These are phyloP conservation scores for Falciphora oryzae DNA, from an alignment of 2,329 filamentous ascomycete species.

Conservation along the genomic window DNA sequence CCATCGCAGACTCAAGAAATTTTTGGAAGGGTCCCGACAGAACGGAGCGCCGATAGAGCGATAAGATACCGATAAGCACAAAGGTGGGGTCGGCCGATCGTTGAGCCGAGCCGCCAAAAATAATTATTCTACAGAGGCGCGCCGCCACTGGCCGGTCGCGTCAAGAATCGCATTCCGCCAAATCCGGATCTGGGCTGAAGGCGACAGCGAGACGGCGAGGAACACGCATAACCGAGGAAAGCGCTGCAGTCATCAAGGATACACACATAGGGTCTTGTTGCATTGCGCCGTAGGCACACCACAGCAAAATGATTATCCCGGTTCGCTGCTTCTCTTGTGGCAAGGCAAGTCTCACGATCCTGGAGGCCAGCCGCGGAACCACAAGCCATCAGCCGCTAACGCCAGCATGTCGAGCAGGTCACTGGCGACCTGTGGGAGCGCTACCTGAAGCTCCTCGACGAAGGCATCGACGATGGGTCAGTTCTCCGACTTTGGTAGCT, in stretches of 20 bases:
- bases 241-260: background rate
- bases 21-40: background rate
- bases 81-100: background rate
- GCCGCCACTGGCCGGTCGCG: background rate
- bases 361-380: no score
- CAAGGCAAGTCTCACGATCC: constrained; percentile 62
- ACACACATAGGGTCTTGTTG: background rate
- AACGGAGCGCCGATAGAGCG: background rate
- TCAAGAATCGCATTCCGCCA: background rate
- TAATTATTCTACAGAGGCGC: background rate
- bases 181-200: no score
- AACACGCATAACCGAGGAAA: background rate
- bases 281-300: background rate
- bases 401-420: constrained; percentile 56
- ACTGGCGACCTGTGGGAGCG: constrained; percentile 96
- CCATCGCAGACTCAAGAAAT: background rate
- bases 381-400: constrained; percentile 11
- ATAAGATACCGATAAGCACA: background rate
- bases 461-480: constrained; percentile 69
- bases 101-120: background rate
- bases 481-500: constrained; percentile 22
- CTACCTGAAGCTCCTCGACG: constrained; percentile 83
- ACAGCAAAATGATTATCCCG: constrained; percentile 85
- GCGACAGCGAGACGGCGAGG: background rate
- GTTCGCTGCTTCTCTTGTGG: constrained; percentile 98